Evolutionary conservation across 2,329 filamentous ascomycete genomes (phyloP), one percentile per base, ranked within the genome.

Genomic region (Orbilia ellipsospora): DNA sequence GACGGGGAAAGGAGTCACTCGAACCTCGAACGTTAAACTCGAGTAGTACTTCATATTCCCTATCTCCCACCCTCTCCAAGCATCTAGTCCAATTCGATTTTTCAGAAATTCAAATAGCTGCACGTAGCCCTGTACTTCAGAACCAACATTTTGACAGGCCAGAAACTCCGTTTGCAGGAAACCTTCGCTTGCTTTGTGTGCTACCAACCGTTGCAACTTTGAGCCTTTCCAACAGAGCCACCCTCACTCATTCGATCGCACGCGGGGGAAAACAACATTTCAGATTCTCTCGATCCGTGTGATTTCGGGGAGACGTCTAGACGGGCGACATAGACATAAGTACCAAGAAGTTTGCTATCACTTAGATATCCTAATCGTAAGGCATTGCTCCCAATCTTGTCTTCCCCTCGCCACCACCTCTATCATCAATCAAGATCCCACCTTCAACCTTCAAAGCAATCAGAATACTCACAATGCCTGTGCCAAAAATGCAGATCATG

Each of bases 401-500:
- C 8, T 6, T 48, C 15, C 8, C 31, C 31, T 36, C 10, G 31
- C 5, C 31, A 36, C 31, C 31, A 36, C 31, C 8, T 2, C 31
- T 36, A 36, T 36, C 31, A 7, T 10, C 31, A 36, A 36, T 36
- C 31, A 36, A 36, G 31, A 36, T 36, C 8, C 31, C 31, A 7
- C 2, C 5, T 36, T 36, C 31, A 36, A 56, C 44, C 36, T 16
- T 42, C 2, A 45, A 40, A 55, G 31, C 56, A 57, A 70, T 42
- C 6, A 48, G 10, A 36, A 12, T 12, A 48, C 13, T 57, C 50
- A 18, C 67, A 26, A 70, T 69, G 72, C 61, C 70, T 36, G 60
- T 69, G 61, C 61, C 70, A 26, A 60, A 64, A 54, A 64, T 69
- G 40, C 64, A 69, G 64, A 75, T 75, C 64, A 73, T 72, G 77